A percentile compares a stretch with the other conserved stretches of the same genome.
Conservation (phyloP, 306 rosid species). For the Sphenostylis stenocarpa region DNA sequence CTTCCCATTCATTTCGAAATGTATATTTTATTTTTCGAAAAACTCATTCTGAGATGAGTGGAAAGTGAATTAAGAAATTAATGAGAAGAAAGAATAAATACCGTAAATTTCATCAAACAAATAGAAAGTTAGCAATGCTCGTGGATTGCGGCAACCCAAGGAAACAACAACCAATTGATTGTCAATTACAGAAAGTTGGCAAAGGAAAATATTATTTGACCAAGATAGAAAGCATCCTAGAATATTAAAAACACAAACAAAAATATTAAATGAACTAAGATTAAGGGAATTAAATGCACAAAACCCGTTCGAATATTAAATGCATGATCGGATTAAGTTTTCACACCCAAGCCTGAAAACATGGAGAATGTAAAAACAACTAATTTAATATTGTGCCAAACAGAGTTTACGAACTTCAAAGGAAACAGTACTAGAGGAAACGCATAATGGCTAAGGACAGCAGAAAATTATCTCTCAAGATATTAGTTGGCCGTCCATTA, state of each 20-base stretch:
- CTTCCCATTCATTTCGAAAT: too few species aligned
- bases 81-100: too few species aligned
- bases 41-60: too few species aligned
- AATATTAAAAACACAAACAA: neutral
- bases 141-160: neutral
- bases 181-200: neutral
- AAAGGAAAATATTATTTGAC: neutral
- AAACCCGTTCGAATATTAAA: too few species aligned
- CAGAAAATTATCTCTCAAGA: constrained; percentile 1
- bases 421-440: neutral
- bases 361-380: neutral
- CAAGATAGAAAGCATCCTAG: neutral
- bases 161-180: neutral
- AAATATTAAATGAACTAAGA: neutral
- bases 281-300: neutral
- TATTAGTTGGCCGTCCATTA: neutral
- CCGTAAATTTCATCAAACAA: neutral
- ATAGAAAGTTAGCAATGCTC: neutral
- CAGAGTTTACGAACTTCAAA: neutral
- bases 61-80: too few species aligned
- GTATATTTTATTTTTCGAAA: too few species aligned
- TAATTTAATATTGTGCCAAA: neutral
- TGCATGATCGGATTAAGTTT: neutral
- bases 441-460: neutral
- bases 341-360: neutral